Evolutionary conservation across 768 basidiomycete species (phyloP), one percentile per base, ranked within the genome.

Genomic region (Suillus subaureus): DNA sequence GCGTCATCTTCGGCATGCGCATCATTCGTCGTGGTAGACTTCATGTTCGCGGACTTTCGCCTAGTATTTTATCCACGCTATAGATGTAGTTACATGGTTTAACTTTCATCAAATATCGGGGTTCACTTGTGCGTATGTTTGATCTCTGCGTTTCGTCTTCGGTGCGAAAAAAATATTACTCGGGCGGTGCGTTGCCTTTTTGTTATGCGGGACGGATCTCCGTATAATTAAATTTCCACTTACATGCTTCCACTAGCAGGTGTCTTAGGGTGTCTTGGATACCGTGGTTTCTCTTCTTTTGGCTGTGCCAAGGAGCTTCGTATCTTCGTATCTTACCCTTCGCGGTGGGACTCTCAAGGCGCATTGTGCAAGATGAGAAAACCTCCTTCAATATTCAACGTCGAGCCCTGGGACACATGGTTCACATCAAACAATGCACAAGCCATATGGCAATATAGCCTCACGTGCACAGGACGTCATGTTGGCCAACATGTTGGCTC

Each of bases 51-150:
- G 49, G 51, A 51, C 28, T 62, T 31, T 64, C 62, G 28, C 51
- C 28, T 42, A 68, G 42, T 64, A 64, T 69, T 67, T 35, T 70
- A 74, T 78, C 72, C 66, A 47, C 54, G 69, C 61, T 62, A 62
- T 76, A 78, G 75, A 70, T 69, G 67, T 67, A 67, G 62, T 56
- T 45, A 57, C 64, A 61, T 64, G 52, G 40, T 31, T 65, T 68
- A 73, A 67, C 64, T 67, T 66, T 64, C 62, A 63, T 57, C 51
- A 57, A 58, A 58, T 61, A 56, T 57, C 37, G 51, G 51, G 37
- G 58, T 60, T 60, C 18, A 6, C 0, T 28, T 40, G 21, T 58
- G 58, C 58, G 58, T 60, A 60, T 60, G 39, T 56, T 56, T 56
- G 55, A 56, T 56, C 33, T n/a, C 35, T 26, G 23, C 15, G 56